These are phyloP conservation scores for Tricholoma furcatifolium DNA, from an alignment of 768 basidiomycete genomes.

Conservation along the genomic window DNA sequence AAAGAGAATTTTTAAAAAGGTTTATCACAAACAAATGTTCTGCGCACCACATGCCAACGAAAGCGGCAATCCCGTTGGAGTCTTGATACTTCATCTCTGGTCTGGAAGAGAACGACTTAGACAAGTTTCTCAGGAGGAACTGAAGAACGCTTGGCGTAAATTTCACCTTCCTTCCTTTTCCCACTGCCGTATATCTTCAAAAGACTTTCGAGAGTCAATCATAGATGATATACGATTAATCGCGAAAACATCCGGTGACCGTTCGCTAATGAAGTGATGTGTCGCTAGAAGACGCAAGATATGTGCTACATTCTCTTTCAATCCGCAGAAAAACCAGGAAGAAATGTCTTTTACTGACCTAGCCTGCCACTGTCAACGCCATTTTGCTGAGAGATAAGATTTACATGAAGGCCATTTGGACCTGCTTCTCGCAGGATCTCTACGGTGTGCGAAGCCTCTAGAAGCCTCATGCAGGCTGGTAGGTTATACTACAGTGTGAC, in stretches of 20 bases:
- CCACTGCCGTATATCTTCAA: constrained; percentile 42
- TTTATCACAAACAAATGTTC: background rate
- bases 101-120: constrained; percentile 28
- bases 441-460: constrained; percentile 69
- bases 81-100: constrained; percentile 65
- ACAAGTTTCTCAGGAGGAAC: constrained; percentile 8
- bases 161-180: constrained; percentile 39
- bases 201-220: constrained; percentile 64
- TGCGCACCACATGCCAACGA: constrained; percentile 66
- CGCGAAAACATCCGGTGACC: constrained; percentile 69
- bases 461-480: constrained; percentile 69
- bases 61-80: constrained; percentile 66
- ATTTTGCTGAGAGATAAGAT: constrained; percentile 41
- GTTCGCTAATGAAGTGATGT: constrained; percentile 72
- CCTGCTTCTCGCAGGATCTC: constrained; percentile 72
- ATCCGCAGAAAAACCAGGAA: background rate
- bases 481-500: constrained; percentile 58
- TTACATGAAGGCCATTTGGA: constrained; percentile 47
- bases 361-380: constrained; percentile 49
- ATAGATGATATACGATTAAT: constrained; percentile 68
- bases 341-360: constrained; percentile 29
- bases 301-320: constrained; percentile 47
- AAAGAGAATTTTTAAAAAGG: background rate
- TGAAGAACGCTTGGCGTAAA: background rate
- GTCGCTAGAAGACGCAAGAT: constrained; percentile 75